Percentiles rank a stretch among this genome's conserved stretches.
These are phyloP conservation scores for Ogataea saltuana DNA, from an alignment of 805 yeast species.

Conservation along the genomic window DNA sequence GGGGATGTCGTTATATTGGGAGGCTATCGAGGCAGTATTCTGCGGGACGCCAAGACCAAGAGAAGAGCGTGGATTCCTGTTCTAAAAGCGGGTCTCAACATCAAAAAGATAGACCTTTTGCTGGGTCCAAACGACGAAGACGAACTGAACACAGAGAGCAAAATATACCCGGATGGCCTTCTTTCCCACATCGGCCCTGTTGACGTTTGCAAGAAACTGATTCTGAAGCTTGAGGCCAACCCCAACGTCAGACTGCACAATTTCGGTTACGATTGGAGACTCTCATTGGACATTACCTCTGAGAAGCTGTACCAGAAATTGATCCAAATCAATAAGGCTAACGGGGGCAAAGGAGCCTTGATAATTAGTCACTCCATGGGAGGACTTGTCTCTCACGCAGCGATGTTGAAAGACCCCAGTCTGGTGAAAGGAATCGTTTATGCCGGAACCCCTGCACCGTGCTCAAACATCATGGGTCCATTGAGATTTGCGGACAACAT, in stretches of 20 bases:
- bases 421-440: constrained; percentile 75
- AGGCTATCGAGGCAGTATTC: constrained; percentile 83
- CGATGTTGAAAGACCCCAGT: constrained; percentile 65
- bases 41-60: constrained; percentile 63
- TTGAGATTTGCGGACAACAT: constrained; percentile 80
- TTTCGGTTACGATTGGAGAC: constrained; percentile 94
- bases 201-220: constrained; percentile 67
- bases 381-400: constrained; percentile 81
- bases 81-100: constrained; percentile 76
- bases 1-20: constrained; percentile 85
- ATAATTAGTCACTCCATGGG: constrained; percentile 95
- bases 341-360: constrained; percentile 57
- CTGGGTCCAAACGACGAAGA: constrained; percentile 75
- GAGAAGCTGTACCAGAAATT: constrained; percentile 53
- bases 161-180: constrained; percentile 72
- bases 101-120: constrained; percentile 65
- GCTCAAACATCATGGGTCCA: constrained; percentile 87
- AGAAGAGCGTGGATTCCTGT: constrained; percentile 83
- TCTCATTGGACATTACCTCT: constrained; percentile 60
- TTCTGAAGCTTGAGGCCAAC: constrained; percentile 52
- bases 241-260: constrained; percentile 64
- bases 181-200: constrained; percentile 84
- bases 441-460: constrained; percentile 81
- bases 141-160: constrained; percentile 54
- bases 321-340: constrained; percentile 41